Evolutionary conservation across 768 basidiomycete genomes (phyloP).

Genomic region (Trametes cingulata): DNA sequence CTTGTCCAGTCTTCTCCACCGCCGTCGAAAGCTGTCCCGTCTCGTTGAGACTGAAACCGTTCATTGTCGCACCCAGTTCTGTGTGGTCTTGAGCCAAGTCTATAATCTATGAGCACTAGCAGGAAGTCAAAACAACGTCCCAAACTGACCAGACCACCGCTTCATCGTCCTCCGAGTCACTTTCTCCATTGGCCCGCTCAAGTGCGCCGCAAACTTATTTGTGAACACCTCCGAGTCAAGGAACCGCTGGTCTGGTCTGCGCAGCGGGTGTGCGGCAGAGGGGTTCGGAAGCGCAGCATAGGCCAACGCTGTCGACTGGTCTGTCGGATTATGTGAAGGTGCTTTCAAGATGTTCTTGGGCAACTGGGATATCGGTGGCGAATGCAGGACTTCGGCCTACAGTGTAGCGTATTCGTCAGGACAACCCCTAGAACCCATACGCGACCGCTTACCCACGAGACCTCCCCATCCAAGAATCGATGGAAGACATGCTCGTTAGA

Average conservation of each 20-base stretch:
- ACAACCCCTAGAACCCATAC: neutral
- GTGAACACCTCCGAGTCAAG: conserved; percentile 96
- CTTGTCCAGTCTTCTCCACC: conserved; percentile 96
- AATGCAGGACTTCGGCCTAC: conserved; percentile 89
- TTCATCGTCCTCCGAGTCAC: conserved; percentile 90
- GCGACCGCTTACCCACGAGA: conserved; percentile 78
- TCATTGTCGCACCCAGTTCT: conserved; percentile 88
- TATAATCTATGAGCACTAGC: conserved; percentile 26
- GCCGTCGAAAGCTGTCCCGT: conserved; percentile 70
- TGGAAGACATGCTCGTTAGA: conserved; percentile 97
- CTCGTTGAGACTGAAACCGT: conserved; percentile 93
- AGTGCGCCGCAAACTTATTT: conserved; percentile 89
- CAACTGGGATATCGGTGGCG: conserved; percentile 84
- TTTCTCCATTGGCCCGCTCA: conserved; percentile 93
- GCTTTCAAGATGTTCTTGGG: conserved; percentile 97
- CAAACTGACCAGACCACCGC: conserved; percentile 82
- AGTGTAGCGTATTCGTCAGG: neutral
- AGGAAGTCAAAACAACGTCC: neutral
- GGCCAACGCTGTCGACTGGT: conserved; percentile 66
- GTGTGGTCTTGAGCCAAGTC: conserved; percentile 86
- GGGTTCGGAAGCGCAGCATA: conserved; percentile 90
- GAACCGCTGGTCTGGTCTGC: conserved; percentile 93
- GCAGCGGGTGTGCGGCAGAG: conserved; percentile 83
- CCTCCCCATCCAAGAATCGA: conserved; percentile 92
- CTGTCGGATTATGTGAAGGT: conserved; percentile 92